Base-by-base conservation (phyloP, 768 basidiomycete species). In the Pulveroboletus sp. region DNA sequence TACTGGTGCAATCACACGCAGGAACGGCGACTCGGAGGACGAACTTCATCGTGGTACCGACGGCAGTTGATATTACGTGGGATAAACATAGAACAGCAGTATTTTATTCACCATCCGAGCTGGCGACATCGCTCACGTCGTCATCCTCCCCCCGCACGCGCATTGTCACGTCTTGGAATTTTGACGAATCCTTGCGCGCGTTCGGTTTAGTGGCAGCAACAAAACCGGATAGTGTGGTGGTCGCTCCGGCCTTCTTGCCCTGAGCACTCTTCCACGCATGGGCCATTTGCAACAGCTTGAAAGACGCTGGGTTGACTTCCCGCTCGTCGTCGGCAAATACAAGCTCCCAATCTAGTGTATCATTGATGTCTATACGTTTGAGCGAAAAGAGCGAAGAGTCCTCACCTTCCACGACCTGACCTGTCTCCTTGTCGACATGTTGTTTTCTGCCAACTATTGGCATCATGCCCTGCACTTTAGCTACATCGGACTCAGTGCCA, bases 271-370 rank as follows among this genome's bases (percentile, higher is more conserved):
- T 86, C 94, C 94, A 97, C 0, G 85, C 86, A 63, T 94, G 93
- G 0, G 95, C 95, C 77, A 89, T 91, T 65, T 94, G 87, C 64
- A 97, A 74, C 76, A 98, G 94, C 62, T 94, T 95, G 85, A 94
- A 95, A 1, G 90, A 82, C 0, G 91, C 85, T 0, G 94, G 91
- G 61, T 97, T 95, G 39, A 87, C 81, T 61, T 95, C 94, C 44
- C 86, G 79, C 62, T 97, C 93, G 77, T 98, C 95, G 73, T 97
- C 95, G 23, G 93, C 85, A 67, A 97, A 98, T 19, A 94, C 85
- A 61, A 94, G 81, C 62, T 95, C 94, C 85, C 89, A 95, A 60
- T 95, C 94, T 94, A 49, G 12, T 36, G 45, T n/a, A 36, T 24
- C 5, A 17, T 54, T 19, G n/a, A n/a, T n/a, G 56, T 31, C 33